Base-by-base conservation (phyloP, 1,284 basidiomycete species). In the Retiboletus flavoniger region DNA sequence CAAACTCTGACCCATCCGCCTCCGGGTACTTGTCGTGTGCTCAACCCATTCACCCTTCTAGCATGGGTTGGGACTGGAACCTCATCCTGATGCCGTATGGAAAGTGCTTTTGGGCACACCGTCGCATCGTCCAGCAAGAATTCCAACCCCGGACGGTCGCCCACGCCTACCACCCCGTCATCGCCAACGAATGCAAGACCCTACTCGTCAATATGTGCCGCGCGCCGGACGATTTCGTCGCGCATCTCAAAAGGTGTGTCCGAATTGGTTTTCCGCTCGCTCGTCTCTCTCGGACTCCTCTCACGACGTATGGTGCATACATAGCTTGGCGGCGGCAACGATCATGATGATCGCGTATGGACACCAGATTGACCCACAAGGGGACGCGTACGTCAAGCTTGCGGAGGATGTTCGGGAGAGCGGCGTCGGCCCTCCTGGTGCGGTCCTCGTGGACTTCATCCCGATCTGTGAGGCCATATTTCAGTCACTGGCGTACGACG, bases 81-180 rank as follows among this genome's bases (percentile, higher is more conserved):
- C 7, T 47, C 21, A 19, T 24, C 6, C 13, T 35, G 10, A 47
- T 47, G 45, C 5, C 32, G 14, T 47, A 47, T 13, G 45, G 45
- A 35, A 14, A 36, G 45, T 13, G 10, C 21, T 47, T 36, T 34
- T 24, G 53, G 54, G 47, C 19, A 26, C 16, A 51, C 42, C 32
- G 51, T 47, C 45, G 50, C 44, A 34, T 45, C 29, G 17, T 45
- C 19, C 43, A 45, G 31, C 43, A 45, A 32, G 31, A 45, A 45
- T 34, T 45, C 8, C 43, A 45, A 17, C 43, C 43, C 5, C 28
- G 28, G n/a, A 11, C 31, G n/a, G 38, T 39, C 19, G 17, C 38
- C n/a, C 8, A 17, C 38, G 19, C 17, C 1, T 39, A 39, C 11
- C 38, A 39, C 1, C n/a, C 16, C 38, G 10, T 39, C 19, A 17